phyloP scores from a whole-genome alignment of 179 eudicot species.

The Silene noctiflora region DNA sequence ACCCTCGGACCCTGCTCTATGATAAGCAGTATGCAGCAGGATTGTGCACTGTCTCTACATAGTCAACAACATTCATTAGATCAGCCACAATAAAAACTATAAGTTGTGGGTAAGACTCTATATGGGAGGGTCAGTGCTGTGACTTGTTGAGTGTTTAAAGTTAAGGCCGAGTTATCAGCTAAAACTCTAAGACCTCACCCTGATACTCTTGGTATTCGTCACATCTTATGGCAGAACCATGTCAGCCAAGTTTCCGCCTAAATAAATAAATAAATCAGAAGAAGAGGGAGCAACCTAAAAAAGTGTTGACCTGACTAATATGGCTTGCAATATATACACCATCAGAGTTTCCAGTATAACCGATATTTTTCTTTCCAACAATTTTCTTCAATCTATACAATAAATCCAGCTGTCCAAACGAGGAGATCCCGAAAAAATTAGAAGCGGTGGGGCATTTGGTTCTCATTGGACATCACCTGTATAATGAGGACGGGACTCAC shows the following conservation, averaged over 20 bases:
- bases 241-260: not conserved
- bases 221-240: not conserved
- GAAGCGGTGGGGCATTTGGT: not conserved
- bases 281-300: not conserved
- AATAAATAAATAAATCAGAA: not conserved
- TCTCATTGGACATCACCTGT: not conserved
- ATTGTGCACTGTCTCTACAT: not conserved
- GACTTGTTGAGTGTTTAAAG: not conserved
- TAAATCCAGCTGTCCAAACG: not conserved
- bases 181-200: not conserved
- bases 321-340: conserved; percentile 13
- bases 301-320: conserved; percentile 18
- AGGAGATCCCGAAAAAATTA: not conserved
- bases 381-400: conserved; percentile 13
- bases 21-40: conserved; percentile 6
- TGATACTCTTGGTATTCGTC: not conserved
- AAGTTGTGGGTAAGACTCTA: not conserved
- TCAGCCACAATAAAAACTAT: not conserved
- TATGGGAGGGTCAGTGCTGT: no score
- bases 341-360: not conserved
- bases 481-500: conserved; percentile 2
- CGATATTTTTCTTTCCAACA: not conserved
- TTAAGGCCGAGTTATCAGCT: not conserved
- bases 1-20: not conserved
- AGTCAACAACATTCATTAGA: not conserved